These are phyloP conservation scores for Phytophthora gonapodyides DNA, from an alignment of 352 stramenopile species.

Conservation along the genomic window DNA sequence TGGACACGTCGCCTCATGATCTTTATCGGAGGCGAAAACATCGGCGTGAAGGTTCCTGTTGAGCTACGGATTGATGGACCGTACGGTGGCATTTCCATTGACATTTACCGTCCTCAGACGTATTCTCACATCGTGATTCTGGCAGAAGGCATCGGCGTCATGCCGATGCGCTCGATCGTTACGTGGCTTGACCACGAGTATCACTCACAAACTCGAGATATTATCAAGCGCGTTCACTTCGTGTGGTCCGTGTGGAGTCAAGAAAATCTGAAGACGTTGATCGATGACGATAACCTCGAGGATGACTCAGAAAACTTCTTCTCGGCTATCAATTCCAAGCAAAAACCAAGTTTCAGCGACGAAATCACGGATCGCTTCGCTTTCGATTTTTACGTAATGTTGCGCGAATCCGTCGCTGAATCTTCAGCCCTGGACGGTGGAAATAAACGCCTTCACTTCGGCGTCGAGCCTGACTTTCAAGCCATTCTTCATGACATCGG, in stretches of 20 bases:
- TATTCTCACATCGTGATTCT: conserved; percentile 51
- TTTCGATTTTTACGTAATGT: conserved; percentile 38
- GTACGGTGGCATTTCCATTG: conserved; percentile 40
- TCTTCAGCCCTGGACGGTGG: conserved; percentile 17
- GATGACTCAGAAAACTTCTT: background rate
- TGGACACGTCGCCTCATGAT: conserved; percentile 49
- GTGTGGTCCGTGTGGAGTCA: conserved; percentile 39
- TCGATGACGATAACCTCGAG: background rate
- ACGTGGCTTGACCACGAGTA: conserved; percentile 28
- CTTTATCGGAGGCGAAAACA: background rate
- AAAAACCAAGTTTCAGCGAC: background rate
- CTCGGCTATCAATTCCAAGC: no score
- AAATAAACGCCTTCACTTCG: conserved; percentile 16
- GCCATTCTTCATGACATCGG: conserved; percentile 23
- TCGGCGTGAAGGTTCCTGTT: conserved; percentile 4
- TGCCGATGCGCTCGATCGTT: conserved; percentile 35
- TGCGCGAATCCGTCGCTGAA: conserved; percentile 16
- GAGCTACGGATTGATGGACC: conserved; percentile 42
- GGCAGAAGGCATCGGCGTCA: conserved; percentile 42
- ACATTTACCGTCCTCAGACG: conserved; percentile 31
- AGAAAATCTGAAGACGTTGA: conserved; percentile 26
- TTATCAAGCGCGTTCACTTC: conserved; percentile 36
- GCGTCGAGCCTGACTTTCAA: conserved; percentile 19
- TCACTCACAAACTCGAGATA: background rate
- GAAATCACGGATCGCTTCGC: conserved; percentile 24